These are phyloP conservation scores for Rhynchosporium graminicola DNA, from an alignment of 2,329 filamentous ascomycete species.

Conservation along the genomic window DNA sequence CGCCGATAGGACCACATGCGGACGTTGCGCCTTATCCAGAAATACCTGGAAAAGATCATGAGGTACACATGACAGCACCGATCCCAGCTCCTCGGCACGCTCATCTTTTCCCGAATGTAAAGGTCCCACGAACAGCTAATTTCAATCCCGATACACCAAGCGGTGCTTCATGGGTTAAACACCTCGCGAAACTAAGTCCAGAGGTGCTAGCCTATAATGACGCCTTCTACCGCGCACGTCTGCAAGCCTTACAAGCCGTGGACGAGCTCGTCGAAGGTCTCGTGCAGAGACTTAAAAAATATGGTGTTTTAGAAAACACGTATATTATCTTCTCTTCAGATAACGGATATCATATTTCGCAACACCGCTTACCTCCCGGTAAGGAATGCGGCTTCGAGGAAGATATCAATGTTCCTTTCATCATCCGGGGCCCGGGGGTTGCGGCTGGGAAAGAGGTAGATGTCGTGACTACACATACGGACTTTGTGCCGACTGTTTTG, in stretches of 20 bases:
- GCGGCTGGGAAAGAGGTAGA: slow-evolving; percentile 41
- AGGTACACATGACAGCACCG: slow-evolving; percentile 48
- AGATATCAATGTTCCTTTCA: slow-evolving; percentile 54
- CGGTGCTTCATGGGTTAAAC: slow-evolving; percentile 51
- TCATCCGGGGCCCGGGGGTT: slow-evolving; percentile 60
- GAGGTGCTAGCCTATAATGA: slow-evolving; percentile 51
- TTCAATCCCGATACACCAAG: slow-evolving; percentile 63
- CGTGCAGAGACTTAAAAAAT: slow-evolving; percentile 45
- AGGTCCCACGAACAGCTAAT: slow-evolving; percentile 60
- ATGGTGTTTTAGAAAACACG: slow-evolving; percentile 46
- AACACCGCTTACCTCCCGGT: slow-evolving; percentile 52
- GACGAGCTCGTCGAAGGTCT: slow-evolving; percentile 56
- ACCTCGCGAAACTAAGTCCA: slow-evolving; percentile 45
- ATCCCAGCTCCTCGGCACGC: slow-evolving; percentile 61
- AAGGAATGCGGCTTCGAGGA: slow-evolving; percentile 54
- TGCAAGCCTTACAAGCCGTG: slow-evolving; percentile 54
- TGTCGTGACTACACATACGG: slow-evolving; percentile 56
- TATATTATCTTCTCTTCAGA: slow-evolving; percentile 62
- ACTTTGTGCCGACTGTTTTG: slow-evolving; percentile 53
- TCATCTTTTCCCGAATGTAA: slow-evolving; percentile 60
- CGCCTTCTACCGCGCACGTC: slow-evolving; percentile 52
- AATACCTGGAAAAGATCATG: neutral
- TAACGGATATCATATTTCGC: slow-evolving; percentile 55
- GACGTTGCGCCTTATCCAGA: slow-evolving; percentile 42
- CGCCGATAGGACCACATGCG: slow-evolving; percentile 67